Conservation (phyloP, 192 early-diverging fungal species). For the Umbelopsis sp. region DNA sequence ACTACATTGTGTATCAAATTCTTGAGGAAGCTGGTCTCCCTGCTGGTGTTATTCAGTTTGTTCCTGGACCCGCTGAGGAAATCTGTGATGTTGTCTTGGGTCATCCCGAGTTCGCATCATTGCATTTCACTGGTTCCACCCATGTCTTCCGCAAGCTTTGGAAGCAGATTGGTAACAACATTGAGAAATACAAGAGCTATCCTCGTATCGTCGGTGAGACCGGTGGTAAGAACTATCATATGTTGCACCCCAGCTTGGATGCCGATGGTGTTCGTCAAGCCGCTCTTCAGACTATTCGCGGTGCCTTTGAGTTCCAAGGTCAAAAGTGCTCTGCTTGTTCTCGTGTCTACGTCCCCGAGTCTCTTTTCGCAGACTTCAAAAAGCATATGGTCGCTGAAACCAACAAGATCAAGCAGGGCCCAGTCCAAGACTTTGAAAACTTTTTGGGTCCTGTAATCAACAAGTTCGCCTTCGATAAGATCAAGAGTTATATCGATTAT, state of each 20-base stretch:
- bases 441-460: conserved; percentile 93
- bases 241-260: conserved; percentile 74
- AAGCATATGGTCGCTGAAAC: conserved; percentile 64
- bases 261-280: conserved; percentile 74
- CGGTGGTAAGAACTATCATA: conserved; percentile 99
- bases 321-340: conserved; percentile 99
- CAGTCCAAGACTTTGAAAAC: conserved; percentile 84
- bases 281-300: conserved; percentile 89
- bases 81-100: conserved; percentile 81
- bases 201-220: conserved; percentile 98
- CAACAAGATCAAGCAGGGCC: conserved; percentile 81
- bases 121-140: conserved; percentile 97
- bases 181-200: conserved; percentile 89
- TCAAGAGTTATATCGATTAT: conserved; percentile 87
- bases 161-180: conserved; percentile 89
- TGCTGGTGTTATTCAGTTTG: conserved; percentile 95
- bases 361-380: conserved; percentile 77
- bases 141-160: conserved; percentile 92
- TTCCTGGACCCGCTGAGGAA: conserved; percentile 85
- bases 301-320: conserved; percentile 95
- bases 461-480: conserved; percentile 90
- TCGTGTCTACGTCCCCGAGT: conserved; percentile 87
- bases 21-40: conserved; percentile 95
- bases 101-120: conserved; percentile 91
- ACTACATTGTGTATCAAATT: conserved; percentile 90